Base-by-base conservation (phyloP, 805 yeast species). In the Metschnikowia koreensis region DNA sequence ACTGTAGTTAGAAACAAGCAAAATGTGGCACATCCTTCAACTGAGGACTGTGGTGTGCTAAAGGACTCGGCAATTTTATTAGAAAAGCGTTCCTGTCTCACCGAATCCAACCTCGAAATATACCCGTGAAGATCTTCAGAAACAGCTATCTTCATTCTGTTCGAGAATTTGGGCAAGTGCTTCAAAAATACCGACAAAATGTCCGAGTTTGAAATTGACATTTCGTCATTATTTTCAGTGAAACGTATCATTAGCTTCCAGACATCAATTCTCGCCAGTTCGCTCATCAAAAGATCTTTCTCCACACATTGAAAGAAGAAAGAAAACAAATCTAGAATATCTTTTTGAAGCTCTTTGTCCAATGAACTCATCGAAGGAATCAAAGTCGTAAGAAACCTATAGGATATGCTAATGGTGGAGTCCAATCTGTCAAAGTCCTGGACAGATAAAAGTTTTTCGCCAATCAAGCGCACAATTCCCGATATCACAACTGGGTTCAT, bases 301-400 rank as follows among this genome's bases (percentile, higher is more conserved):
- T 68, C 66, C 4, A 74, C 72, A 44, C 82, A 66, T 15, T 65
- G 58, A 2, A 70, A 39, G 8, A 82, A 53, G 76, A 81, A 84
- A 1, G 67, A 62, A 38, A 74, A 67, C 16, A 84, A 72, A 56
- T 83, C 87, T 37, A 59, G 60, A 41, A 76, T 74, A 45, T 81
- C 85, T 3, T 69, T 69, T 16, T 62, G 55, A 45, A 48, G 38
- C 12, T 50, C 50, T 13, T 27, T 26, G 17, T 13, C 40, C 34
- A 5, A 15, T 7, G 7, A 7, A 3, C 33, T 15, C 47, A 38
- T 39, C 6, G 27, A n/a, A 4, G 43, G 46, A 34, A 29, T 10
- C n/a, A 39, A 12, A 16, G 28, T 5, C 26, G 31, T 49, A 26
- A 51, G 39, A 11, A 50, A 27, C 7, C 34, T 34, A n/a, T 44